A percentile compares a stretch with the other conserved stretches of the same genome.
phyloP scores from a whole-genome alignment of 2,329 filamentous ascomycete species.

The Xylaria sp. region DNA sequence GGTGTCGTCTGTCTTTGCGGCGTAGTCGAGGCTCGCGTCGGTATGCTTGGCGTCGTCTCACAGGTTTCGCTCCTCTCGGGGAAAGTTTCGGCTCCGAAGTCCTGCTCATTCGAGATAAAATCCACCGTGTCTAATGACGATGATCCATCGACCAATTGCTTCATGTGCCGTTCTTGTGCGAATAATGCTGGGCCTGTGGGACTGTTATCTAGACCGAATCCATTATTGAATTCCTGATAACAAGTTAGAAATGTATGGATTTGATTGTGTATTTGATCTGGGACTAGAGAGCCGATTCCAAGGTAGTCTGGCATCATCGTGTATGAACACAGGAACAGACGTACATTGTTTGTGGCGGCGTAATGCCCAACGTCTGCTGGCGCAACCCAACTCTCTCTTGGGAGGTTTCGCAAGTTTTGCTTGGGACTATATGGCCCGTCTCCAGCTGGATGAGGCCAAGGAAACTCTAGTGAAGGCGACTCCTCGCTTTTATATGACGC shows the following conservation, averaged over 20 bases:
- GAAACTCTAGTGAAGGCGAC: slow-evolving; percentile 15
- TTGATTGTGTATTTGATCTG: background rate
- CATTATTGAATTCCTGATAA: slow-evolving; percentile 13
- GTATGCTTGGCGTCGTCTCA: slow-evolving; percentile 1
- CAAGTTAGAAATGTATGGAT: background rate
- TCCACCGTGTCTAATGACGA: background rate
- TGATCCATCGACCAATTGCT: background rate
- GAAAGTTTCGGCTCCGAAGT: background rate
- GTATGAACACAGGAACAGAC: background rate
- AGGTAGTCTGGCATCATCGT: background rate
- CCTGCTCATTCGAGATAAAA: background rate
- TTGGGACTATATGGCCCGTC: slow-evolving; percentile 7
- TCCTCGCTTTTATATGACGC: slow-evolving; percentile 2
- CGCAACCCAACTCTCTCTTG: background rate
- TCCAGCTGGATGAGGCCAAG: slow-evolving; percentile 12
- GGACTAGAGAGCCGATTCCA: background rate
- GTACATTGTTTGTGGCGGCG: slow-evolving; percentile 16
- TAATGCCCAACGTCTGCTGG: background rate
- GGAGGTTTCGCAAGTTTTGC: background rate
- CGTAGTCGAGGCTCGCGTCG: background rate
- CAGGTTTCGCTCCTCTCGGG: background rate
- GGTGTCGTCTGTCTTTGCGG: slow-evolving; percentile 14
- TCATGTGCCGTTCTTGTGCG: background rate
- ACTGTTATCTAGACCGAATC: background rate
- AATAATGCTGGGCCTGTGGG: background rate